A percentile compares a stretch with the other conserved stretches of the same genome.
phyloP scores from a whole-genome alignment of 2,329 filamentous ascomycete genomes.

The Sphaerulina vaccinii region DNA sequence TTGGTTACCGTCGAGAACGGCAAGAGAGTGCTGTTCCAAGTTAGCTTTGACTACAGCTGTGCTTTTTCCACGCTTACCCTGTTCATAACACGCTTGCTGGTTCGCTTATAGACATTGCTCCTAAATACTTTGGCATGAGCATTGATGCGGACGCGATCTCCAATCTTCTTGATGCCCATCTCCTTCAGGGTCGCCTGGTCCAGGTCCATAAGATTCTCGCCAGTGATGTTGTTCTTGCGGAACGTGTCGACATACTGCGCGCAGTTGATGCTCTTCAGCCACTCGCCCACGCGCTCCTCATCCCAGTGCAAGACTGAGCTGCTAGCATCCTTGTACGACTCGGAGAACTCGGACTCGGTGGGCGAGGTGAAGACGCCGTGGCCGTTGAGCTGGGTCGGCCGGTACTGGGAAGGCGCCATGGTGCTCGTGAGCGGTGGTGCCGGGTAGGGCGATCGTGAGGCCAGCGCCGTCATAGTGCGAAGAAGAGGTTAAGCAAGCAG shows the following conservation, averaged over 20 bases:
- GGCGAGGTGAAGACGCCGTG: constrained; percentile 67
- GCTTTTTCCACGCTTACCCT: constrained; percentile 60
- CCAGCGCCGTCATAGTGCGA: constrained; percentile 74
- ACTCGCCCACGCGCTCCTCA: constrained; percentile 87
- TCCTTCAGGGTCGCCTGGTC: constrained; percentile 95
- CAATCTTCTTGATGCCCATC: constrained; percentile 97
- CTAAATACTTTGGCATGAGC: constrained; percentile 52
- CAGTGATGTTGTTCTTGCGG: constrained; percentile 90
- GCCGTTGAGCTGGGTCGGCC: constrained; percentile 25
- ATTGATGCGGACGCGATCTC: constrained; percentile 83
- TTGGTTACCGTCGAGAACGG: constrained; percentile 66
- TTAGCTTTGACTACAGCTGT: constrained; percentile 1
- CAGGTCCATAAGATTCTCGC: constrained; percentile 93
- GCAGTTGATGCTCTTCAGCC: constrained; percentile 87
- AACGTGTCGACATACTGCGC: constrained; percentile 91
- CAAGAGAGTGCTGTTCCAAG: constrained; percentile 71
- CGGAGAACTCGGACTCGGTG: constrained; percentile 90
- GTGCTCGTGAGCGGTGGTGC: constrained; percentile 42
- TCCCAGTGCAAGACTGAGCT: constrained; percentile 65
- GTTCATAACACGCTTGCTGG: constrained; percentile 66
- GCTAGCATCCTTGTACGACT: constrained; percentile 58
- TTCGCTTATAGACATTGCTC: constrained; percentile 49
- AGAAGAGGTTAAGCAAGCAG: background rate
- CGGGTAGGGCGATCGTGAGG: constrained; percentile 70
- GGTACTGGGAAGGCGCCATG: constrained; percentile 31